Conservation (phyloP, 495 filamentous ascomycete genomes). For the Tuber melanosporum region DNA sequence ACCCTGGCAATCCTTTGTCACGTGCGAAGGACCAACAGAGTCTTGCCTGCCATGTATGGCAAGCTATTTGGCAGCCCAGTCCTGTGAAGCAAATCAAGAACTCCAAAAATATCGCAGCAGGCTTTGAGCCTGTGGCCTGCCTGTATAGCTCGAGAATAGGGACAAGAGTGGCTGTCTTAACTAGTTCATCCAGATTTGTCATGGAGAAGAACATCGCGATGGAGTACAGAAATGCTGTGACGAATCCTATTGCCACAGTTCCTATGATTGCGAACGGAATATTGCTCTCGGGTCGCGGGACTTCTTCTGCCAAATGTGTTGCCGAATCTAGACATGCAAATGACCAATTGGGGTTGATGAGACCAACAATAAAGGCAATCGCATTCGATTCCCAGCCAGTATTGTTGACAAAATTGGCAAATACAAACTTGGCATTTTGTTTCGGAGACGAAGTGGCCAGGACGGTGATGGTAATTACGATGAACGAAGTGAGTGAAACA, state of each 20-base stretch:
- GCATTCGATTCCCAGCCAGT: slow-evolving; percentile 55
- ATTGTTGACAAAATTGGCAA: slow-evolving; percentile 56
- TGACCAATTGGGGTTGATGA: slow-evolving; percentile 58
- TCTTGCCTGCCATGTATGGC: slow-evolving; percentile 52
- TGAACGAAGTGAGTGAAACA: slow-evolving; percentile 51
- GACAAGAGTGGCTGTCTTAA: slow-evolving; percentile 50
- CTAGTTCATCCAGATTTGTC: slow-evolving; percentile 48
- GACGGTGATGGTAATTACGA: slow-evolving; percentile 53
- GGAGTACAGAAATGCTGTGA: slow-evolving; percentile 53
- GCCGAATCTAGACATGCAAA: slow-evolving; percentile 58
- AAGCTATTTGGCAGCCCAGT: slow-evolving; percentile 52
- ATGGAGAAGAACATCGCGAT: slow-evolving; percentile 58
- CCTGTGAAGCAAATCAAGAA: slow-evolving; percentile 53
- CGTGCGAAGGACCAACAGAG: slow-evolving; percentile 58
- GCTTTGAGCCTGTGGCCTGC: slow-evolving; percentile 49
- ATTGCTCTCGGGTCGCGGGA: slow-evolving; percentile 48
- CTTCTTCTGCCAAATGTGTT: slow-evolving; percentile 60
- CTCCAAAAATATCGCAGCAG: slow-evolving; percentile 54
- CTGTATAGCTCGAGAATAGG: slow-evolving; percentile 57
- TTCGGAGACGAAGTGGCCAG: slow-evolving; percentile 52
- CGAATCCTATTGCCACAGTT: slow-evolving; percentile 55
- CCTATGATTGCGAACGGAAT: slow-evolving; percentile 55
- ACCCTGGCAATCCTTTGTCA: slow-evolving; percentile 52
- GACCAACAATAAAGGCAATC: slow-evolving; percentile 61
- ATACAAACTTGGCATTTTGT: slow-evolving; percentile 54